Percentiles rank a stretch among this genome's conserved stretches.
These are phyloP conservation scores for Suillus decipiens DNA, from an alignment of 768 basidiomycete species.

Conservation along the genomic window DNA sequence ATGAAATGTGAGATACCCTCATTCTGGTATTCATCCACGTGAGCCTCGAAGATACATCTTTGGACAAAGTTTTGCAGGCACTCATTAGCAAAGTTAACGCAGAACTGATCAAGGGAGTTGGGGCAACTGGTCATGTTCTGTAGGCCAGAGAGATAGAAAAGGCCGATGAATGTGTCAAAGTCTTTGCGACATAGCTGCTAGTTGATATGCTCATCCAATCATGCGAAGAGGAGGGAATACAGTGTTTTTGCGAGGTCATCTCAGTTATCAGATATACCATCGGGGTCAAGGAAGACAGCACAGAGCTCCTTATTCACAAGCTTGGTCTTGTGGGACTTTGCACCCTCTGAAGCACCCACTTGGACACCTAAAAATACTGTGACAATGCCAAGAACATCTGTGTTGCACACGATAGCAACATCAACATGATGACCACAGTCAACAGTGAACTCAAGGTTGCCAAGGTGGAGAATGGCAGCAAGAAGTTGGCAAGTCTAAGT, in stretches of 20 bases:
- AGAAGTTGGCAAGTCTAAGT: slow-evolving; percentile 94
- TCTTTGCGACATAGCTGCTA: too few relatives aligned
- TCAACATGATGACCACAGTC: slow-evolving; percentile 87
- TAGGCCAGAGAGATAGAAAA: slow-evolving; percentile 51
- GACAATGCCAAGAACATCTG: slow-evolving; percentile 77
- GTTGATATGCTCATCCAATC: too few relatives aligned
- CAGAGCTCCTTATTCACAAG: too few relatives aligned
- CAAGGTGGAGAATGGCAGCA: slow-evolving; percentile 94
- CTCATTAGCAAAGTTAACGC: too few relatives aligned
- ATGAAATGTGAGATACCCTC: slow-evolving; percentile 77
- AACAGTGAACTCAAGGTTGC: slow-evolving; percentile 90
- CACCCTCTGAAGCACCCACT: slow-evolving; percentile 63
- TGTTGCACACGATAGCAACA: slow-evolving; percentile 88
- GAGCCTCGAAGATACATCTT: slow-evolving; percentile 75
- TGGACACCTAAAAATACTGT: slow-evolving; percentile 91
- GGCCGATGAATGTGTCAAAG: too few relatives aligned
- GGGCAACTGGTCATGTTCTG: slow-evolving; percentile 83
- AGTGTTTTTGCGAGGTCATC: slow-evolving; percentile 24
- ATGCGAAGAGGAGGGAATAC: too few relatives aligned
- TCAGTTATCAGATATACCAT: too few relatives aligned
- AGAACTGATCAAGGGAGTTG: too few relatives aligned
- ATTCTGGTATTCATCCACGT: slow-evolving; percentile 78
- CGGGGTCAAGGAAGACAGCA: too few relatives aligned
- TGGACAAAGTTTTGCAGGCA: slow-evolving; percentile 41
- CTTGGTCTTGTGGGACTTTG: too few relatives aligned